Evolutionary conservation across 2,329 filamentous ascomycete species (phyloP), one percentile per base, ranked within the genome.

Genomic region (Didymellaceae sp.): DNA sequence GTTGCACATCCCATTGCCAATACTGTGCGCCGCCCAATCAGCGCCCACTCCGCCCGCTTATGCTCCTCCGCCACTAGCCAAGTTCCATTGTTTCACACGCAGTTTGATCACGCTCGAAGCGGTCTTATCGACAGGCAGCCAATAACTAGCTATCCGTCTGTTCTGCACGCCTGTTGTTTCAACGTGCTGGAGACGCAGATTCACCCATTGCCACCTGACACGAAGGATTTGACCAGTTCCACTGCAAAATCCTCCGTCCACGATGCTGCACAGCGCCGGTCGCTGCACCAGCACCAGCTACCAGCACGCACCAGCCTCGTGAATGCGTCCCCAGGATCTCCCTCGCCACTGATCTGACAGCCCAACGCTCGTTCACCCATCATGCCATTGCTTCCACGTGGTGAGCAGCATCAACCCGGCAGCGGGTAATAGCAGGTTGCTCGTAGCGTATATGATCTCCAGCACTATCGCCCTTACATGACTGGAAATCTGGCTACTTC

Each of bases 41-140:
- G 18, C 31, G 48, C 26, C 34, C 24, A 21, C 11, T 25, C 16
- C n/a, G 31, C 43, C 32, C 42, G 42, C 56, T 51, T 49, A 57
- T 30, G 58, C 61, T 62, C 39, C 45, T 31, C 39, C 34, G 40
- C 57, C 54, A 40, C 54, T 61, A 57, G 54, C 46, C 57, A 49
- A 47, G 51, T 54, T 43, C 54, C 52, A 59, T 52, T 65, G 66
- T 67, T 68, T 69, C 68, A 70, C 68, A 70, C 54, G 47, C 55
- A 50, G 67, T 70, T 67, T 68, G 67, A 68, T 50, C 58, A 51
- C 59, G 55, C 64, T 57, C 57, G 48, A 66, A 63, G 42, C 52
- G 56, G 52, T 34, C 41, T 47, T 45, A 54, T 45, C 43, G 47
- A 52, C 47, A 46, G 42, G 16, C 45, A 44, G 42, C 47, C 47